These are phyloP conservation scores for Fraxinus albicans DNA, from an alignment of 305 asterid species.

Conservation along the genomic window DNA sequence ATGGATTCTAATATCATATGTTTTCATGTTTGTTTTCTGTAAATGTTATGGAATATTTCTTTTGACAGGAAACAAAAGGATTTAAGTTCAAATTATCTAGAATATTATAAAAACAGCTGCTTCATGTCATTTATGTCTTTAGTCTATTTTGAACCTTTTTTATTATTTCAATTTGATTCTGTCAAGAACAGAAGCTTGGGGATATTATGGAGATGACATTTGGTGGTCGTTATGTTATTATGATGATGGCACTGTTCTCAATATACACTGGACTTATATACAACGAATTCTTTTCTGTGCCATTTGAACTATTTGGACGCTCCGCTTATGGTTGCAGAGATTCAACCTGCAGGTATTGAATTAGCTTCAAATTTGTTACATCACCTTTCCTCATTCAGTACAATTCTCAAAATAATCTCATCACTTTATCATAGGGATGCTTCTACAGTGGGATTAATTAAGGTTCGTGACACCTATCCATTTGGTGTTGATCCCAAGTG, in stretches of 20 bases:
- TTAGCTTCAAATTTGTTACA: slow-evolving; percentile 14
- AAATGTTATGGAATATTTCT: neutral
- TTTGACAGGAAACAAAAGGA: neutral
- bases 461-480: slow-evolving; percentile 44
- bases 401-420: slow-evolving; percentile 8
- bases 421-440: slow-evolving; percentile 36
- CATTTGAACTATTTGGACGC: slow-evolving; percentile 46
- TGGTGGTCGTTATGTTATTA: slow-evolving; percentile 52
- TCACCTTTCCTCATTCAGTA: neutral
- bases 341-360: slow-evolving; percentile 46
- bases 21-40: neutral
- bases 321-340: slow-evolving; percentile 48
- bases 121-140: neutral
- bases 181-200: slow-evolving; percentile 49
- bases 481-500: slow-evolving; percentile 54
- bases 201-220: slow-evolving; percentile 60
- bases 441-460: slow-evolving; percentile 37
- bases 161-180: slow-evolving; percentile 15
- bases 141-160: slow-evolving; percentile 3
- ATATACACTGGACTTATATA: slow-evolving; percentile 52
- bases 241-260: slow-evolving; percentile 53
- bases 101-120: neutral
- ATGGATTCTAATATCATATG: neutral
- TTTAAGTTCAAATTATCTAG: neutral
- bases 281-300: slow-evolving; percentile 50